phyloP scores from a whole-genome alignment of 257 asterid genomes.

The Thymus mandschuricus region DNA sequence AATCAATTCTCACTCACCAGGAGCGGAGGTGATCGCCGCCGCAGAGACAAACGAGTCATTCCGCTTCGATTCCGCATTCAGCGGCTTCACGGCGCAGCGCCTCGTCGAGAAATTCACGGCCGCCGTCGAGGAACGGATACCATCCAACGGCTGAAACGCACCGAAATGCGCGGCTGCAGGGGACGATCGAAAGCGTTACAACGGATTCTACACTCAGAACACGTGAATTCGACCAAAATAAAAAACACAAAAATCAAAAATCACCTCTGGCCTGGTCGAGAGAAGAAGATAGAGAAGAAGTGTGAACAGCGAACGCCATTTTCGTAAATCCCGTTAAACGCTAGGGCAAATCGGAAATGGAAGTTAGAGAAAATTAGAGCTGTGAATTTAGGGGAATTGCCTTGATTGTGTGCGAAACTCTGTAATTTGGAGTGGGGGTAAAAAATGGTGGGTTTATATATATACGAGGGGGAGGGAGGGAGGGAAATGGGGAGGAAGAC shows the following conservation, averaged over 20 bases:
- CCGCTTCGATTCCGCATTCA: slow-evolving; percentile 67
- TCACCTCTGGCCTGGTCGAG: slow-evolving; percentile 62
- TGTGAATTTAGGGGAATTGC: slow-evolving; percentile 28
- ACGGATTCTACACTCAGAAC: background rate
- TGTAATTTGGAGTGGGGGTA: slow-evolving; percentile 23
- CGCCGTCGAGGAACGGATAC: slow-evolving; percentile 40
- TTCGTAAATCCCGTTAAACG: background rate
- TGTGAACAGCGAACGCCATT: slow-evolving; percentile 67
- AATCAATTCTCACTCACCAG: slow-evolving; percentile 40
- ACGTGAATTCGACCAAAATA: background rate
- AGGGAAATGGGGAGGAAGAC: slow-evolving; percentile 18
- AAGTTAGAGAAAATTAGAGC: background rate
- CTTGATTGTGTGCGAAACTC: background rate
- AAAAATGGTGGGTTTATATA: slow-evolving; percentile 27
- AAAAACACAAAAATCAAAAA: background rate
- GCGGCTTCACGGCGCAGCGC: slow-evolving; percentile 51
- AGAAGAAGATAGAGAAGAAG: slow-evolving; percentile 47
- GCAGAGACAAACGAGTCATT: slow-evolving; percentile 56
- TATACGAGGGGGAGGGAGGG: background rate
- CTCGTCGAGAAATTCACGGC: slow-evolving; percentile 45
- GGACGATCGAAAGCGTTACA: background rate
- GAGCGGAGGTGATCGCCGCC: slow-evolving; percentile 53
- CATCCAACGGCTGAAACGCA: slow-evolving; percentile 55
- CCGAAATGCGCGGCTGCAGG: slow-evolving; percentile 50
- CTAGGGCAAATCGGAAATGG: background rate